Conservation (phyloP, 108 stramenopile species). For the Epipyxis sp. region DNA sequence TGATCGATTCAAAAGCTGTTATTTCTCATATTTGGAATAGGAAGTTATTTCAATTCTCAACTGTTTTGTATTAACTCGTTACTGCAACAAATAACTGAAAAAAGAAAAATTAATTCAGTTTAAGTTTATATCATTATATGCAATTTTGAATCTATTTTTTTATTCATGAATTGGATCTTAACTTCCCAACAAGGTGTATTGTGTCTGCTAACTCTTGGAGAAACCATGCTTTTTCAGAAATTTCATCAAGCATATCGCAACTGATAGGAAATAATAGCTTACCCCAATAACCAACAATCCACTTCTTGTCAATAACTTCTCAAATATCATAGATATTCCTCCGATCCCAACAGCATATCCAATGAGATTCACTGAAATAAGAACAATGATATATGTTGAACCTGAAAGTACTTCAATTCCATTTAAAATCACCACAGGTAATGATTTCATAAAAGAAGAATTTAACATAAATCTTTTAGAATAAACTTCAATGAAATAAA, state of each 20-base stretch:
- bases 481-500: slow-evolving; percentile 39
- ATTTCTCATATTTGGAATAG: too few relatives aligned
- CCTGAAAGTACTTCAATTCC: slow-evolving; percentile 9
- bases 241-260: slow-evolving; percentile 13
- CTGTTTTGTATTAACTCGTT: too few relatives aligned
- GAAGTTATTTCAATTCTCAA: too few relatives aligned
- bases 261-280: slow-evolving; percentile 24
- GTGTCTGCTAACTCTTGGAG: not conserved
- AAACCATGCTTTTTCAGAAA: not conserved
- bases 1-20: too few relatives aligned
- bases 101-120: too few relatives aligned
- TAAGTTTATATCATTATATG: too few relatives aligned
- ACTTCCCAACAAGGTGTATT: not conserved
- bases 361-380: slow-evolving; percentile 52
- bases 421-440: not conserved
- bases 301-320: not conserved
- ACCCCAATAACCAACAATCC: not conserved
- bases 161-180: not conserved
- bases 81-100: too few relatives aligned
- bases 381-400: slow-evolving; percentile 47
- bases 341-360: slow-evolving; percentile 53
- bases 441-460: not conserved
- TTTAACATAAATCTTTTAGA: not conserved
- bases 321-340: not conserved
- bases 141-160: not conserved